phyloP scores from a whole-genome alignment of 1,139 yeast species.

The Zygoascus sp. region DNA sequence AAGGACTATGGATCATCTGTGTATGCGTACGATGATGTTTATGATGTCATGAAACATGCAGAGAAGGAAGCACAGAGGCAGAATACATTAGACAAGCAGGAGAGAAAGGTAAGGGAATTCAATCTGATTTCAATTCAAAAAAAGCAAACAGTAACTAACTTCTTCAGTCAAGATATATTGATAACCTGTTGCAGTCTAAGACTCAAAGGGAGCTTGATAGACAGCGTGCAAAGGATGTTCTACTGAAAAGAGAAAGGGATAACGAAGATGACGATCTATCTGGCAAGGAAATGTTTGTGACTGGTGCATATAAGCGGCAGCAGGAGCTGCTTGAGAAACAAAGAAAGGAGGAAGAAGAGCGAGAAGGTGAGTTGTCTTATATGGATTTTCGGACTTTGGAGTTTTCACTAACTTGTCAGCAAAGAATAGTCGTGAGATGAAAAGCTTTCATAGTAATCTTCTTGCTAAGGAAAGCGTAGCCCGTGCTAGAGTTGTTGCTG shows the following conservation, averaged over 20 bases:
- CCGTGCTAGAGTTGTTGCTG: constrained; percentile 24
- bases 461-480: constrained; percentile 24
- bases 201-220: constrained; percentile 41
- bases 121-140: not conserved
- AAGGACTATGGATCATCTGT: constrained; percentile 23
- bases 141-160: no score
- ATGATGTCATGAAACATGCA: constrained; percentile 36
- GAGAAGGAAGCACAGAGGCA: constrained; percentile 18
- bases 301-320: constrained; percentile 40
- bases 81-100: constrained; percentile 5
- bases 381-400: not conserved
- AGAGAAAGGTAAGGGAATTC: constrained; percentile 14
- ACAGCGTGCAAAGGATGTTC: constrained; percentile 32
- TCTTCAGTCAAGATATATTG: constrained; percentile 39
- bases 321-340: constrained; percentile 32
- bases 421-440: constrained; percentile 19
- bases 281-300: constrained; percentile 43
- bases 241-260: constrained; percentile 29
- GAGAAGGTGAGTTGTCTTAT: constrained; percentile 20
- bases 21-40: constrained; percentile 39
- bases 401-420: constrained; percentile 6
- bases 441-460: constrained; percentile 26
- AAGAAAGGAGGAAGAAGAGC: constrained; percentile 27
- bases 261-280: constrained; percentile 37
- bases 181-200: constrained; percentile 38